Base-by-base conservation (phyloP, 2,329 filamentous ascomycete species). In the Lasiodiplodia hormozganensis region DNA sequence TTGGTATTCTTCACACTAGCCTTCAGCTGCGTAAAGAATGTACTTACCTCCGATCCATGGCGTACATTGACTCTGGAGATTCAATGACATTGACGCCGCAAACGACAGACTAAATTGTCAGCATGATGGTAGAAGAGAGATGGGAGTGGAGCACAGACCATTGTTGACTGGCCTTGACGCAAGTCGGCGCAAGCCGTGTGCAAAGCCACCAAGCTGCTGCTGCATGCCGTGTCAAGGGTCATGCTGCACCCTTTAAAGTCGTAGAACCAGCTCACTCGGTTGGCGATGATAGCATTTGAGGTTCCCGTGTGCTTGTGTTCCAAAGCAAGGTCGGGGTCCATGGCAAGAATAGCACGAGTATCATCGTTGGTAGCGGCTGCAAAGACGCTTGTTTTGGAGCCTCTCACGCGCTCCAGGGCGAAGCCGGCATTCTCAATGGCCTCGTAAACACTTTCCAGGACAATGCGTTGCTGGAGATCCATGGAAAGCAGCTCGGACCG, bases 351-450 rank as follows among this genome's bases (percentile, higher is more conserved):
- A 34, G 70, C 36, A n/a, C 47, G 60, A 16, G 60, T 38, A 31
- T 51, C 53, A 8, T 64, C 60, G n/a, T 74, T 67, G 54, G 70
- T 73, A 14, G 73, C 71, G 2, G 71, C 74, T 3, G 70, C 70
- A 31, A 54, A 65, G 1, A 69, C 69, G 34, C 38, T 64, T 18
- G 68, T 73, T 16, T 67, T 56, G 16, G 65, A 69, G 21, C 68
- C 67, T 25, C 40, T 14, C 4, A 72, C 23, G 7, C 43, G 11
- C 10, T 76, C 72, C 36, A 74, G 70, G 2, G 72, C 64, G 2
- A 76, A 60, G 2, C 76, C 77, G 11, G 70, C 73, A 69, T 76
- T 77, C 60, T 83, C 81, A 1, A 87, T 70, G 0, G 80, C 78
- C 69, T 82, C 76, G 34, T 78, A 79, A 0, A 74, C 73, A 18